phyloP scores from a whole-genome alignment of 768 basidiomycete genomes.

The Brasilioporus rufonigricans region DNA sequence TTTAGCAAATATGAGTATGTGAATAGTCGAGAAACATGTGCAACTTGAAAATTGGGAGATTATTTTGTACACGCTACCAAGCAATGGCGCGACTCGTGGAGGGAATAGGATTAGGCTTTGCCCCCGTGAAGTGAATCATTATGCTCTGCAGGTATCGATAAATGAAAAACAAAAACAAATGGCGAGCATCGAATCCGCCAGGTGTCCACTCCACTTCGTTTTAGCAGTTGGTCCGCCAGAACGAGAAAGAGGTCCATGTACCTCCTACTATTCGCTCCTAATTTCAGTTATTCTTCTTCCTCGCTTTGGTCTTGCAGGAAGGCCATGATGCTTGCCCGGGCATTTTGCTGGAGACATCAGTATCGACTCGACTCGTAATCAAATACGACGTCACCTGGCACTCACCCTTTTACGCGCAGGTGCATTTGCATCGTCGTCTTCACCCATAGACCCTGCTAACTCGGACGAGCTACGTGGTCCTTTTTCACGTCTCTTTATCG shows the following conservation, averaged over 20 bases:
- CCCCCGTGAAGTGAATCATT: neutral
- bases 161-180: neutral
- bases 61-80: neutral
- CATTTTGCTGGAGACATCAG: slow-evolving; percentile 36
- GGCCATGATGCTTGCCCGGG: slow-evolving; percentile 62
- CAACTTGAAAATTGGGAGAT: neutral
- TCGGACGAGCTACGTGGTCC: slow-evolving; percentile 7
- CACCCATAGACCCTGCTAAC: slow-evolving; percentile 31
- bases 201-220: too few species aligned
- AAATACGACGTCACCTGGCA: neutral
- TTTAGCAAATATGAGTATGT: neutral
- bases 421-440: slow-evolving; percentile 30
- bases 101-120: neutral
- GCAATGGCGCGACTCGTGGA: neutral
- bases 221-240: too few species aligned
- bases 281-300: too few species aligned
- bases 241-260: too few species aligned
- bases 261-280: too few species aligned
- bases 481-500: slow-evolving; percentile 34
- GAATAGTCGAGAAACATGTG: neutral
- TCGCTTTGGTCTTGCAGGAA: slow-evolving; percentile 75
- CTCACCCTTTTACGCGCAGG: slow-evolving; percentile 46
- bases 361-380: neutral
- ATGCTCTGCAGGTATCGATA: neutral
- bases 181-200: neutral